Evolutionary conservation across 257 asterid genomes (phyloP).

Genomic region (Marsdenia floribunda): DNA sequence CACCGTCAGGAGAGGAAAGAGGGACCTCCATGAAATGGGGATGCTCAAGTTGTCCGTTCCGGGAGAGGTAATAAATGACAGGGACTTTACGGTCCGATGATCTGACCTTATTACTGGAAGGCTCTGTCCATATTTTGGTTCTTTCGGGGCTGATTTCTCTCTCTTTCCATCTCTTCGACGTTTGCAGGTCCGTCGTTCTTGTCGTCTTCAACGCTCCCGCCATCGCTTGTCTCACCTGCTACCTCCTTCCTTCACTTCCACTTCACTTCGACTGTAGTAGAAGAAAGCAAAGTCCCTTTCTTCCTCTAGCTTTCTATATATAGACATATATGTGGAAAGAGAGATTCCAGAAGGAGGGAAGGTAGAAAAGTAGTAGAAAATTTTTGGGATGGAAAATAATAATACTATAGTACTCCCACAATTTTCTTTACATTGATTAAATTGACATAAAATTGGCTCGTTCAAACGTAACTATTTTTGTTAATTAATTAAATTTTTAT

Average conservation of each 20-base stretch:
- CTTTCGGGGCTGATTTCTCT: conserved; percentile 59
- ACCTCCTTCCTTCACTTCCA: not conserved
- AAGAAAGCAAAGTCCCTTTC: not conserved
- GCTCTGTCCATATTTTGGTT: conserved; percentile 58
- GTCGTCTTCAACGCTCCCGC: conserved; percentile 39
- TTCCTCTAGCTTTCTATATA: not conserved
- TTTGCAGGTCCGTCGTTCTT: conserved; percentile 30
- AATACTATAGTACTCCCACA: too few relatives aligned
- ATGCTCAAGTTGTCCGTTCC: conserved; percentile 85
- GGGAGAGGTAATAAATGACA: conserved; percentile 62
- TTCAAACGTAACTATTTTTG: too few relatives aligned
- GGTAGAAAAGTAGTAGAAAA: not conserved
- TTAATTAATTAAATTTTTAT: too few relatives aligned
- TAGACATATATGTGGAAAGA: not conserved
- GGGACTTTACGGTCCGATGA: conserved; percentile 39
- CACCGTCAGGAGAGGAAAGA: conserved; percentile 48
- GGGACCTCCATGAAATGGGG: conserved; percentile 97
- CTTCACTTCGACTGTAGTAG: not conserved
- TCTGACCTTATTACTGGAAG: conserved; percentile 27
- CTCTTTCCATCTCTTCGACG: conserved; percentile 27
- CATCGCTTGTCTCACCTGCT: conserved; percentile 19
- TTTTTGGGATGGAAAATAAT: not conserved
- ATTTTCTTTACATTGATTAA: not conserved
- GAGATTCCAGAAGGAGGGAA: not conserved
- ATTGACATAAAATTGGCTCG: too few relatives aligned